phyloP scores from a whole-genome alignment of 2,329 filamentous ascomycete genomes.

The Penicillium brevicompactum region DNA sequence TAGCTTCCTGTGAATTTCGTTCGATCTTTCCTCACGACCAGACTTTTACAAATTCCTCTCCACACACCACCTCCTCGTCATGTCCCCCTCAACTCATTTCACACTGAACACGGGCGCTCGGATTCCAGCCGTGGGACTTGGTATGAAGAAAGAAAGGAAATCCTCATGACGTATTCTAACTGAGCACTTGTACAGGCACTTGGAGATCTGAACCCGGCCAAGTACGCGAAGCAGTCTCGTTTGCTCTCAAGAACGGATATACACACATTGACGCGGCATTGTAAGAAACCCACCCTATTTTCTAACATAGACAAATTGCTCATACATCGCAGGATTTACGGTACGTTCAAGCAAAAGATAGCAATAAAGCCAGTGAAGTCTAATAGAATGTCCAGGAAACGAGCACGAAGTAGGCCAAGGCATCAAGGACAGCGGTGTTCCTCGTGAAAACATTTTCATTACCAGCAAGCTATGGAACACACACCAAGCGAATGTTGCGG shows the following conservation, averaged over 20 bases:
- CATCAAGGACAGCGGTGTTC: conserved; percentile 64
- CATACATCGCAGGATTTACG: conserved; percentile 11
- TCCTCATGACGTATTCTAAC: background rate
- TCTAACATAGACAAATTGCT: no score
- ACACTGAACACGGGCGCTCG: conserved; percentile 42
- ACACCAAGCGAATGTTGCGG: conserved; percentile 63
- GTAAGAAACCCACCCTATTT: conserved; percentile 15
- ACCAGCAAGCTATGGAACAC: conserved; percentile 84
- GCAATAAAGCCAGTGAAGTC: background rate
- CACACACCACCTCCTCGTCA: background rate
- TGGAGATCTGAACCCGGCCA: conserved; percentile 40
- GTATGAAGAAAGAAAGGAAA: conserved; percentile 6
- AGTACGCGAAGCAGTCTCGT: conserved; percentile 33
- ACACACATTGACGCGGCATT: conserved; percentile 42
- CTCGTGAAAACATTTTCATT: conserved; percentile 66
- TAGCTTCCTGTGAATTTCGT: no score
- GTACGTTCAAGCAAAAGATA: background rate
- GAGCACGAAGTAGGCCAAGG: conserved; percentile 68
- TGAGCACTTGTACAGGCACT: conserved; percentile 27
- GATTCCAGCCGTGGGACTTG: conserved; percentile 42
- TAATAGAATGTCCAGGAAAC: conserved; percentile 54
- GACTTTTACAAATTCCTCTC: no score
- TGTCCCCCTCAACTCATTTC: conserved; percentile 15
- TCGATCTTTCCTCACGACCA: no score
- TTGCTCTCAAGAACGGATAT: conserved; percentile 42